Evolutionary conservation across 1,284 basidiomycete species (phyloP).

Genomic region (Ustilago trichophora): DNA sequence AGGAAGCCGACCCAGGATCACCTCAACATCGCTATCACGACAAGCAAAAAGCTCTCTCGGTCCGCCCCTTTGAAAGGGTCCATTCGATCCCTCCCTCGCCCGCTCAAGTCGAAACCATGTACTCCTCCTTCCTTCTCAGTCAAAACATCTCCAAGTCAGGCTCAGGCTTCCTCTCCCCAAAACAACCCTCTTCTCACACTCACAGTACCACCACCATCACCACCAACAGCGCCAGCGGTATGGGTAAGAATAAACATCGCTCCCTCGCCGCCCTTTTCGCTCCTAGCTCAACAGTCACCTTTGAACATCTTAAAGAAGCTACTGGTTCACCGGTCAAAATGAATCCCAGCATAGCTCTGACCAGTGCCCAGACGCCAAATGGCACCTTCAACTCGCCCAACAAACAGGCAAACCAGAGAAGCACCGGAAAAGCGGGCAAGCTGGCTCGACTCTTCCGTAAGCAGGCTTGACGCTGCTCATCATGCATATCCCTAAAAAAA

Average conservation of each 20-base stretch:
- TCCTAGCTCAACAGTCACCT: not conserved
- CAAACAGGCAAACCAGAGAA: conserved; percentile 5
- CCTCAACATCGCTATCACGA: too few species aligned
- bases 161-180: conserved; percentile 22
- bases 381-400: too few species aligned
- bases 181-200: not conserved
- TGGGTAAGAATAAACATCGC: conserved; percentile 6
- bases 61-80: too few species aligned
- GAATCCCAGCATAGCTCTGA: too few species aligned
- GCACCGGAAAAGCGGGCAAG: conserved; percentile 3
- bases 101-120: conserved; percentile 32
- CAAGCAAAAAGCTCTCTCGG: too few species aligned
- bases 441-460: conserved; percentile 23
- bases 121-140: conserved; percentile 30
- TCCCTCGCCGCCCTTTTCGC: conserved; percentile 25
- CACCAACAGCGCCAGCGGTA: not conserved
- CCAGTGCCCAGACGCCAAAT: too few species aligned
- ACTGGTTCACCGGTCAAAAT: not conserved
- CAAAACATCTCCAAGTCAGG: conserved; percentile 27
- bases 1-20: too few species aligned
- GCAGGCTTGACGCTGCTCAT: not conserved
- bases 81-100: conserved; percentile 11
- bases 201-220: not conserved
- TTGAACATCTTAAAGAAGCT: conserved; percentile 2
- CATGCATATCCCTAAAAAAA: too few species aligned